Evolutionary conservation across 2,329 filamentous ascomycete species (phyloP).

Genomic region (Leptographium lundbergii): DNA sequence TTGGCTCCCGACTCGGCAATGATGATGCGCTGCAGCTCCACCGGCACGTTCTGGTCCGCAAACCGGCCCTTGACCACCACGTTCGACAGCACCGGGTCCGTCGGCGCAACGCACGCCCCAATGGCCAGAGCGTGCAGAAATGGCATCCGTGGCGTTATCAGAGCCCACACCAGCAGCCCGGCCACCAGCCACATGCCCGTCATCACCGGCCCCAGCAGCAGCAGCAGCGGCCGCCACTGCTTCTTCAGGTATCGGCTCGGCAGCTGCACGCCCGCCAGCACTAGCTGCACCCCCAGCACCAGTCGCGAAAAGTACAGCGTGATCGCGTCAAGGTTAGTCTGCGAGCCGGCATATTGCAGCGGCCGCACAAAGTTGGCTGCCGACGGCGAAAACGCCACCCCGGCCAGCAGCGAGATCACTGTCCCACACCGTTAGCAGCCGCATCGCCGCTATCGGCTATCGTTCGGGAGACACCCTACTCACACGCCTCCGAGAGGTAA

Average conservation of each 20-base stretch:
- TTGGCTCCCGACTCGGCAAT: conserved; percentile 78
- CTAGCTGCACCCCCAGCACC: conserved; percentile 80
- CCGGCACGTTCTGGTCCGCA: conserved; percentile 80
- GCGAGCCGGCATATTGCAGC: conserved; percentile 54
- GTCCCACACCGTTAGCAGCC: not conserved
- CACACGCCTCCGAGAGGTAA: conserved; percentile 82
- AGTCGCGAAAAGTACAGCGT: conserved; percentile 78
- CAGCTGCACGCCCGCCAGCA: conserved; percentile 77
- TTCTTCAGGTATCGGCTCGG: conserved; percentile 67
- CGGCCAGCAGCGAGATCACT: conserved; percentile 77
- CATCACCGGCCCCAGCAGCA: conserved; percentile 78
- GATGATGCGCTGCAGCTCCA: conserved; percentile 67
- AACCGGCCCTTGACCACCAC: conserved; percentile 72
- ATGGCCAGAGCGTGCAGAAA: conserved; percentile 72
- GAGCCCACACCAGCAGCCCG: conserved; percentile 63
- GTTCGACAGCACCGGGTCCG: conserved; percentile 77
- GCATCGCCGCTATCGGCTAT: not conserved
- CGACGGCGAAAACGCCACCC: conserved; percentile 65
- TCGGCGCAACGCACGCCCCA: conserved; percentile 81
- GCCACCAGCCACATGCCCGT: conserved; percentile 73
- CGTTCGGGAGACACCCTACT: conserved; percentile 21
- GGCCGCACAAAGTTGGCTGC: conserved; percentile 66
- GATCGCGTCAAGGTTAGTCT: conserved; percentile 51
- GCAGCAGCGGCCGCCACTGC: conserved; percentile 63
- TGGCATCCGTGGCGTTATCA: conserved; percentile 52